phyloP scores from a whole-genome alignment of 139 green algal species.

The Chlamydomonas schloesseri region DNA sequence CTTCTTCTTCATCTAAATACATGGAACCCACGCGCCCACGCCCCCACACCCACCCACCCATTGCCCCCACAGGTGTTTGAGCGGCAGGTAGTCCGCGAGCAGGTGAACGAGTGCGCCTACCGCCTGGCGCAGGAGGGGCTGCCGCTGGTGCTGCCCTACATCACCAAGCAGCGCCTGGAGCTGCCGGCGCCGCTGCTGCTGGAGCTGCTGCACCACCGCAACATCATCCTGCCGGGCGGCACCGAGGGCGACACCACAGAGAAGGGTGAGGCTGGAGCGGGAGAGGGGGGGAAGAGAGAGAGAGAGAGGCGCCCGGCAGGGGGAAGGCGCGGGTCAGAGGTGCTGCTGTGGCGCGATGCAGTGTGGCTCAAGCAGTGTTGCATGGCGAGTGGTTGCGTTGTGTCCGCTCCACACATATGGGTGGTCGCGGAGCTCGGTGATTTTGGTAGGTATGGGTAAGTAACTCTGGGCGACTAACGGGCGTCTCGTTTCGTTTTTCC shows the following conservation, averaged over 20 bases:
- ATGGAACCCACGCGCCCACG: too few species aligned
- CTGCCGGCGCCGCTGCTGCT: conserved; percentile 25
- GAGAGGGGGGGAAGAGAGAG: neutral
- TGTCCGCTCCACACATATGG: too few species aligned
- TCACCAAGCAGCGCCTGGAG: conserved; percentile 76
- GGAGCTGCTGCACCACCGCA: conserved; percentile 21
- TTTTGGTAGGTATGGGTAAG: too few species aligned
- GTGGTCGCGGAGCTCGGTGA: too few species aligned
- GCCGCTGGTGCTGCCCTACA: conserved; percentile 81
- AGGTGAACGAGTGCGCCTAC: conserved; percentile 89
- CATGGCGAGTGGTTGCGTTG: too few species aligned
- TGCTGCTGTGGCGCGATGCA: too few species aligned
- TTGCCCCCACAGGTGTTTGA: conserved; percentile 79
- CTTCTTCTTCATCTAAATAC: too few species aligned
- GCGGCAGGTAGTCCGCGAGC: conserved; percentile 76
- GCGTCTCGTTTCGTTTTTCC: too few species aligned
- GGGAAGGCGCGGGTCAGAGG: too few species aligned
- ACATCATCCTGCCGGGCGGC: conserved; percentile 31
- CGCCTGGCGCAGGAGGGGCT: conserved; percentile 91
- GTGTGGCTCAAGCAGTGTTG: too few species aligned
- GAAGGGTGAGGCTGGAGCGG: neutral
- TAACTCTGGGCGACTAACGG: too few species aligned
- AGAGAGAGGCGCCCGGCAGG: too few species aligned
- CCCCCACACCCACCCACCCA: neutral
- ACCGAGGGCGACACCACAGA: neutral